Evolutionary conservation across 1,284 basidiomycete genomes (phyloP).

Genomic region (Lentinula novae-zelandiae): DNA sequence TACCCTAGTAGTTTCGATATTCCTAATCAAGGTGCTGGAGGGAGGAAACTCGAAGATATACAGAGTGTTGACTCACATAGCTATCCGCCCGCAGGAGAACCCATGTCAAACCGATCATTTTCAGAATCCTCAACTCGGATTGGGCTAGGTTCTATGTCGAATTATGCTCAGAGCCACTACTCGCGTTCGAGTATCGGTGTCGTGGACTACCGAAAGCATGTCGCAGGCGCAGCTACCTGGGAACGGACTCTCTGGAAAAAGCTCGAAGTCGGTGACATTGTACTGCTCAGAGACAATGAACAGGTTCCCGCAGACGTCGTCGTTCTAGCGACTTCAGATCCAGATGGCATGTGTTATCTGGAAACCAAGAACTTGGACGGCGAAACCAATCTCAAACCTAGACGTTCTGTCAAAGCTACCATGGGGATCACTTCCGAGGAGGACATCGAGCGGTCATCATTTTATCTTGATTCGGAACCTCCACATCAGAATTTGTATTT

Average conservation of each 20-base stretch:
- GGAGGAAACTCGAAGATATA: slow-evolving; percentile 61
- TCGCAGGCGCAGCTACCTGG: slow-evolving; percentile 79
- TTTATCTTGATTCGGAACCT: slow-evolving; percentile 89
- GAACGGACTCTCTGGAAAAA: slow-evolving; percentile 99
- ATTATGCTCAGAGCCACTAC: slow-evolving; percentile 53
- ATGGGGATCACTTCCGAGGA: slow-evolving; percentile 81
- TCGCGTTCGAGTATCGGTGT: slow-evolving; percentile 59
- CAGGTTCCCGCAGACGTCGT: slow-evolving; percentile 95
- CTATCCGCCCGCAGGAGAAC: slow-evolving; percentile 47
- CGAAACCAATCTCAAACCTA: slow-evolving; percentile 93
- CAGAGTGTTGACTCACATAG: slow-evolving; percentile 62
- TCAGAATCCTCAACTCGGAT: slow-evolving; percentile 26
- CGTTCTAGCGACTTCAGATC: slow-evolving; percentile 83
- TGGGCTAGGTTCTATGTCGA: slow-evolving; percentile 36
- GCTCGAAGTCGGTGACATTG: slow-evolving; percentile 95
- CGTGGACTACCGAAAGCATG: slow-evolving; percentile 71
- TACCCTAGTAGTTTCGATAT: slow-evolving; percentile 39
- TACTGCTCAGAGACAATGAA: slow-evolving; percentile 89
- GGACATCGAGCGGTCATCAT: slow-evolving; percentile 84
- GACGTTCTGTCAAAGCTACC: slow-evolving; percentile 78
- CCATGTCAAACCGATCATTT: slow-evolving; percentile 28
- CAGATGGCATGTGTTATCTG: slow-evolving; percentile 82
- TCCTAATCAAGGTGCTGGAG: slow-evolving; percentile 32
- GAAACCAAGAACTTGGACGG: slow-evolving; percentile 97
- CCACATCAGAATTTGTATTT: slow-evolving; percentile 92